Evolutionary conservation across 345 rosid genomes (phyloP).

Genomic region (Murraya koenigii): DNA sequence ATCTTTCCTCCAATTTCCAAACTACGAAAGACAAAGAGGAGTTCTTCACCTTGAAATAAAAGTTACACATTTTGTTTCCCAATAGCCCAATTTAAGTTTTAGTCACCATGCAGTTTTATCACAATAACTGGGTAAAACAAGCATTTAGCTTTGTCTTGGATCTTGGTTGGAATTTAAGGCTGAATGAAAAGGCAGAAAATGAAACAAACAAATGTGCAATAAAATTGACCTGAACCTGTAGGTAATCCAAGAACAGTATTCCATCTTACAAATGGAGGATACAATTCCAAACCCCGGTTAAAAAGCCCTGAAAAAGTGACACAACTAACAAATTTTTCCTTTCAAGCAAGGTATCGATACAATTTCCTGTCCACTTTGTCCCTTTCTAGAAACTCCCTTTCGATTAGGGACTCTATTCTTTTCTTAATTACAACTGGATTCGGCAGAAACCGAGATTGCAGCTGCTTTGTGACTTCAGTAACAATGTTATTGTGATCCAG

Average conservation of each 20-base stretch:
- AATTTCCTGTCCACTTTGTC: slow-evolving; percentile 64
- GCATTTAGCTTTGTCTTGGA: not conserved
- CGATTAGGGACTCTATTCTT: slow-evolving; percentile 68
- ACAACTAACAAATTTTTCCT: not conserved
- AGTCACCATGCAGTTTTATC: not conserved
- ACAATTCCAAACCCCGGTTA: not conserved
- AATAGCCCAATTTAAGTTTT: not conserved
- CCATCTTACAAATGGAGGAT: slow-evolving; percentile 6
- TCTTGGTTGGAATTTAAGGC: not conserved
- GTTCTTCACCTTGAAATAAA: not conserved
- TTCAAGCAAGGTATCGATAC: slow-evolving; percentile 63
- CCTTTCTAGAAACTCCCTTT: slow-evolving; percentile 70
- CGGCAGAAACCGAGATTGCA: slow-evolving; percentile 67
- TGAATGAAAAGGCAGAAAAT: not conserved
- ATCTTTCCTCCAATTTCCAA: not conserved
- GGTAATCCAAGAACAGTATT: not conserved
- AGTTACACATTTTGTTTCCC: not conserved
- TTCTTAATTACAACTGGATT: slow-evolving; percentile 68
- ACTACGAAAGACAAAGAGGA: not conserved
- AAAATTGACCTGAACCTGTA: not conserved
- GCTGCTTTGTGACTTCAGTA: slow-evolving; percentile 69
- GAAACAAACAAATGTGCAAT: not conserved
- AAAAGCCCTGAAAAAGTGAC: not conserved
- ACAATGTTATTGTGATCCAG: slow-evolving; percentile 71
- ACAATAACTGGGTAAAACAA: not conserved